Evolutionary conservation across 768 basidiomycete species (phyloP).

Genomic region (Suillus occidentalis): DNA sequence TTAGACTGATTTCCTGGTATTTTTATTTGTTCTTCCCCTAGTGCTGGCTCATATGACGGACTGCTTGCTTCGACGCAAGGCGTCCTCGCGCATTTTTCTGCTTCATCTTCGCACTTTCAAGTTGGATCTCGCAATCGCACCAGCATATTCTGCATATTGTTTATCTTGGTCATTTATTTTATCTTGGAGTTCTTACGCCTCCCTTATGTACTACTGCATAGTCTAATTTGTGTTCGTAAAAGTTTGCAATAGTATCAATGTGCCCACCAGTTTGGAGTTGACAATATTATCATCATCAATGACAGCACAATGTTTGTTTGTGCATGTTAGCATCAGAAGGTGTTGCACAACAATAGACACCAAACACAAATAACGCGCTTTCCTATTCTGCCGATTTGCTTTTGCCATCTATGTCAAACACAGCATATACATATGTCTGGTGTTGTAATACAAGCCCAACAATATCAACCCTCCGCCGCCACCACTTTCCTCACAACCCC

Average conservation of each 20-base stretch:
- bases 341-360: conserved; percentile 2
- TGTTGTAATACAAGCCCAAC: conserved; percentile 41
- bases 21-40: conserved; percentile 26
- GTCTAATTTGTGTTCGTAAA: conserved; percentile 5
- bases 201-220: conserved; percentile 25
- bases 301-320: conserved; percentile 2
- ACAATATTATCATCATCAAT: no score
- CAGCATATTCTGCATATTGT: conserved; percentile 35
- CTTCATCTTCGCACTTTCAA: conserved; percentile 22
- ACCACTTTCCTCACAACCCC: conserved; percentile 39
- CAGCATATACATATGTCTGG: conserved; percentile 17
- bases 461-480: conserved; percentile 44
- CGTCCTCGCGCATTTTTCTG: conserved; percentile 4
- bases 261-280: neutral
- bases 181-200: conserved; percentile 33
- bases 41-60: conserved; percentile 27
- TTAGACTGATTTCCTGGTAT: conserved; percentile 26
- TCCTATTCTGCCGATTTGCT: neutral
- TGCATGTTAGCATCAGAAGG: conserved; percentile 15
- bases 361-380: conserved; percentile 6
- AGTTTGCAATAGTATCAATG: conserved; percentile 19
- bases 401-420: neutral
- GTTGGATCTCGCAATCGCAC: conserved; percentile 33
- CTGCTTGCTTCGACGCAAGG: conserved; percentile 28
- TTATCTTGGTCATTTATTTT: conserved; percentile 39